Percentiles rank a stretch among this genome's conserved stretches.
Conservation (phyloP, 2,329 filamentous ascomycete species). For the Sporothrix luriei region DNA sequence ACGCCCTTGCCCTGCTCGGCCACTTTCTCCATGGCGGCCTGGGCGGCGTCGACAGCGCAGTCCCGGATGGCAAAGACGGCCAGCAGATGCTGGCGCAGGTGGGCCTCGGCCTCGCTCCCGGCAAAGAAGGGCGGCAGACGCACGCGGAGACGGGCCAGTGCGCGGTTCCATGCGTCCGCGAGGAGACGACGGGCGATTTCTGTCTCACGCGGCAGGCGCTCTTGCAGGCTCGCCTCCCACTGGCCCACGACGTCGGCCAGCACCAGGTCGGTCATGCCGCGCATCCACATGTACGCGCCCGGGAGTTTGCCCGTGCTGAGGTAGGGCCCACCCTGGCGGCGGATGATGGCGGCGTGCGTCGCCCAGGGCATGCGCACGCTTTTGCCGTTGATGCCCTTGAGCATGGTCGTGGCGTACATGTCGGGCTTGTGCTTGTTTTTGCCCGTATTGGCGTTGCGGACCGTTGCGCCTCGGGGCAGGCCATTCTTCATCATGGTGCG, state of each 20-base stretch:
- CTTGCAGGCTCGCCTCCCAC: slow-evolving; percentile 29
- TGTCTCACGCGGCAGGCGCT: not conserved
- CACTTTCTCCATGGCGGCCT: slow-evolving; percentile 18
- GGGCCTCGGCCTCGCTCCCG: not conserved
- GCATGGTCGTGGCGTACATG: not conserved
- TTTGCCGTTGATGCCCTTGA: not conserved
- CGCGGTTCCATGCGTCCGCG: slow-evolving; percentile 6
- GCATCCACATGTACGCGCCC: slow-evolving; percentile 30
- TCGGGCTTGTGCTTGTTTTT: not conserved
- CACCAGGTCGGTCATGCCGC: slow-evolving; percentile 15
- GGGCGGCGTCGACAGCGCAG: slow-evolving; percentile 8
- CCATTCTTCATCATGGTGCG: not conserved
- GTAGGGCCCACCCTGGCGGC: slow-evolving; percentile 21
- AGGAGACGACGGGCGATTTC: not conserved
- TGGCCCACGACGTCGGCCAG: slow-evolving; percentile 13
- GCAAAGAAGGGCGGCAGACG: slow-evolving; percentile 20
- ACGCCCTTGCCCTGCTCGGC: slow-evolving; percentile 10
- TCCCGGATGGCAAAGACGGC: slow-evolving; percentile 27
- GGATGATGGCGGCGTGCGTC: slow-evolving; percentile 31
- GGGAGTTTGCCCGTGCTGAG: slow-evolving; percentile 5
- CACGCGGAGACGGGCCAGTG: not conserved
- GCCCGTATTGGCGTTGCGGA: not conserved
- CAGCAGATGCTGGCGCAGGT: slow-evolving; percentile 16
- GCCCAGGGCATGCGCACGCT: slow-evolving; percentile 20
- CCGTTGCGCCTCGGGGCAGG: not conserved